Conservation (phyloP, 2,329 filamentous ascomycete species). For the Leptoxyphium fumago region DNA sequence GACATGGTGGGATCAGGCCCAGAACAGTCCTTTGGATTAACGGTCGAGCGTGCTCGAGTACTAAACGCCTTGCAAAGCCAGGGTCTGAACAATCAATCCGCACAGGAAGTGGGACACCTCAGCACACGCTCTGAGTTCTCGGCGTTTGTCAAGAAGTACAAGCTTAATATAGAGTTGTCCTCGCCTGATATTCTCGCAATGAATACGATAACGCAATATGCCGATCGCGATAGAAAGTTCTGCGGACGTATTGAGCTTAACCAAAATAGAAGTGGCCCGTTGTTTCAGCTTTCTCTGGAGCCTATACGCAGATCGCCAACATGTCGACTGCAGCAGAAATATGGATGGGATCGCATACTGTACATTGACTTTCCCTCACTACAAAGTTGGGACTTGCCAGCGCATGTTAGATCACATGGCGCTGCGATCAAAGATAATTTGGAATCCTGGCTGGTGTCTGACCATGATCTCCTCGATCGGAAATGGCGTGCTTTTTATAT, state of each 20-base stretch:
- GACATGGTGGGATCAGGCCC: no score
- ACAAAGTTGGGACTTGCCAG: slow-evolving; percentile 3
- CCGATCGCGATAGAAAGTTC: not conserved
- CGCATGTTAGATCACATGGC: slow-evolving; percentile 7
- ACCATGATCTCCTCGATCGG: slow-evolving; percentile 26
- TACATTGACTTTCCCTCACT: slow-evolving; percentile 24
- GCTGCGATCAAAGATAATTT: slow-evolving; percentile 12
- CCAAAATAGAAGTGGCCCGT: not conserved
- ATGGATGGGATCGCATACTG: slow-evolving; percentile 27
- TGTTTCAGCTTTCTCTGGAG: slow-evolving; percentile 12
- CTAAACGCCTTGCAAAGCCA: no score
- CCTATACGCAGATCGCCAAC: slow-evolving; percentile 8
- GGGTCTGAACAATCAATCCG: no score
- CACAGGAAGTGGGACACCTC: no score
- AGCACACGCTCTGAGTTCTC: no score
- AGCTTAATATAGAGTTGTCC: no score
- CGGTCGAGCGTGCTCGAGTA: no score
- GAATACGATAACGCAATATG: no score
- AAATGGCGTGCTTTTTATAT: slow-evolving; percentile 27
- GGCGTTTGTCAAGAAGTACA: no score
- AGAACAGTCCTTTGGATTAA: no score
- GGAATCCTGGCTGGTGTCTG: slow-evolving; percentile 20
- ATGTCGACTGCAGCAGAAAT: slow-evolving; percentile 12
- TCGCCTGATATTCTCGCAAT: no score
- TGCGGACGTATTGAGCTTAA: not conserved